These are phyloP conservation scores for Aspergillus sp. DNA, from an alignment of 2,329 filamentous ascomycete genomes.

Conservation along the genomic window DNA sequence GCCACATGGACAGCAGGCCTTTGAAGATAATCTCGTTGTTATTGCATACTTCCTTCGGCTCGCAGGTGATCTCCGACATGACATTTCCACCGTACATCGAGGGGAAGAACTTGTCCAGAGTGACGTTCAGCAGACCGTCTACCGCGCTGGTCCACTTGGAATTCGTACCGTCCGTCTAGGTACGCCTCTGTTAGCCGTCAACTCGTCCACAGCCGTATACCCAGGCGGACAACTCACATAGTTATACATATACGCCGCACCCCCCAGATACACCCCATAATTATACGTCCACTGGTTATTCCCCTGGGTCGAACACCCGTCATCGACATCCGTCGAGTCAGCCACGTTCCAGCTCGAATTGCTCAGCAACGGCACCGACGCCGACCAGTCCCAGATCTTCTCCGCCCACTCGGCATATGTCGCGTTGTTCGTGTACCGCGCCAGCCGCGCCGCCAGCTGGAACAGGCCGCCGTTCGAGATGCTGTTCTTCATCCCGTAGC, in stretches of 20 bases:
- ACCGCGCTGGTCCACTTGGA: conserved; percentile 56
- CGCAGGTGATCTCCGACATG: conserved; percentile 66
- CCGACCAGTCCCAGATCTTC: conserved; percentile 62
- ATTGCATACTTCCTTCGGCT: conserved; percentile 59
- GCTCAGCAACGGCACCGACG: conserved; percentile 56
- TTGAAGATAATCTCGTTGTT: conserved; percentile 72
- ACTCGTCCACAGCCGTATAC: not conserved
- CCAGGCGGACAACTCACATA: conserved; percentile 37
- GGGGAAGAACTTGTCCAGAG: conserved; percentile 52
- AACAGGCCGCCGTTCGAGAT: conserved; percentile 82
- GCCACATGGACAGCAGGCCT: conserved; percentile 66
- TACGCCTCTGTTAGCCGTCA: not conserved
- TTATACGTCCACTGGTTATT: conserved; percentile 67
- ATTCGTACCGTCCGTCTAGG: conserved; percentile 30
- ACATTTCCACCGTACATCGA: conserved; percentile 45
- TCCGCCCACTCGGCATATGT: conserved; percentile 64
- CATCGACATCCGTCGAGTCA: conserved; percentile 58
- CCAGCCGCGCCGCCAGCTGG: conserved; percentile 72
- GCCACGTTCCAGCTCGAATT: conserved; percentile 59
- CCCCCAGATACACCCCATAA: conserved; percentile 57
- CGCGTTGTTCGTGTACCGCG: conserved; percentile 60
- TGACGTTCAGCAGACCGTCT: conserved; percentile 53
- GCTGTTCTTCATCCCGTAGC: conserved; percentile 79
- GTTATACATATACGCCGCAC: conserved; percentile 68
- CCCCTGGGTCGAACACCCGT: conserved; percentile 61